Conservation (phyloP, 805 yeast genomes). For the Wickerhamomyces ciferrii region DNA sequence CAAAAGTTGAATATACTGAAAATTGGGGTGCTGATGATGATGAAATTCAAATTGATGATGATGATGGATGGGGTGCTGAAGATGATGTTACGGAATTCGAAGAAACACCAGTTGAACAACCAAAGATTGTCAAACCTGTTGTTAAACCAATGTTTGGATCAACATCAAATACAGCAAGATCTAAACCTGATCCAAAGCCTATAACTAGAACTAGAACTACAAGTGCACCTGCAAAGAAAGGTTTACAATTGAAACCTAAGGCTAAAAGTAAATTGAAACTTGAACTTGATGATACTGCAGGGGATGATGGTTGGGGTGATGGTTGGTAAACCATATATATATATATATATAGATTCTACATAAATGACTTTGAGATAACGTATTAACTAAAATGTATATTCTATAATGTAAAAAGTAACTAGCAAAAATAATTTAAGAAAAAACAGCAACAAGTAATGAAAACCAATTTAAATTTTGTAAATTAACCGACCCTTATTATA, state of each 20-base stretch:
- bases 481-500: no score
- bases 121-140: constrained; percentile 11
- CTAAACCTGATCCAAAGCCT: neutral
- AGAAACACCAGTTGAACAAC: neutral
- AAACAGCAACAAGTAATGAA: neutral
- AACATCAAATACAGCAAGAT: neutral
- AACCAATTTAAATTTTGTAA: neutral
- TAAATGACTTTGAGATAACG: neutral
- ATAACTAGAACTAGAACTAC: neutral
- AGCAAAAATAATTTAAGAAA: neutral
- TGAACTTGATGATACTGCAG: constrained; percentile 25
- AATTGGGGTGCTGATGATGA: constrained; percentile 10
- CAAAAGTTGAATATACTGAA: neutral
- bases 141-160: constrained; percentile 10
- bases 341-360: neutral
- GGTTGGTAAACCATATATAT: constrained; percentile 28
- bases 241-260: constrained; percentile 20
- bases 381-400: neutral
- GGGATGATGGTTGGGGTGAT: constrained; percentile 40
- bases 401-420: neutral
- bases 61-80: constrained; percentile 18
- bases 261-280: constrained; percentile 29
- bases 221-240: constrained; percentile 9
- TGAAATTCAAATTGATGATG: constrained; percentile 8
- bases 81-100: constrained; percentile 4